Base-by-base conservation (phyloP, 371 early-diverging fungal genomes). In the Mortierella sp. region DNA sequence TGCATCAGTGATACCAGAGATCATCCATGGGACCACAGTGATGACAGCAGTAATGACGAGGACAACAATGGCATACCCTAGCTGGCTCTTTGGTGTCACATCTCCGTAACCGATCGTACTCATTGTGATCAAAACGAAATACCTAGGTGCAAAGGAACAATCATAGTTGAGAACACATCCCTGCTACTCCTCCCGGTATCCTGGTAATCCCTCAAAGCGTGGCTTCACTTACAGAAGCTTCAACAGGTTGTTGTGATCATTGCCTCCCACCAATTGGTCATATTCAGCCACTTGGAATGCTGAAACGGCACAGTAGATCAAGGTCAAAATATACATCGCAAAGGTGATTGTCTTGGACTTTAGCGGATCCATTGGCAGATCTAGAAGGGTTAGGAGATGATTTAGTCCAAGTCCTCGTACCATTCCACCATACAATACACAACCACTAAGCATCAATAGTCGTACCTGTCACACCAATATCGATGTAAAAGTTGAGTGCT, bases 51-150 rank as follows among this genome's bases (percentile, higher is more conserved):
- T 62, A 55, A 94, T 92, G 34, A 92, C 54, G n/a, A 87, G 17
- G 68, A 94, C 83, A 69, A 92, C 88, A 29, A 91, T 86, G 6
- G 88, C 48, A 48, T 88, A 80, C 25, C 92, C 91, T 0, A 83
- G 82, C 13, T 83, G 82, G 1, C 89, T 85, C 45, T 83, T 78
- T 2, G 92, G 87, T 0, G 91, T 88, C 22, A 94, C 83, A 63
- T 94, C 94, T 22, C 94, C 94, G 64, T 92, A 94, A 7, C 94
- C 94, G 24, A 94, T 90, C 0, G 94, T 94, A 14, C 91, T 86
- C 47, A 91, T 71, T 3, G 89, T 90, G 17, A 88, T 86, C 79
- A 90, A 79, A 13, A 85, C 85, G 55, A 87, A 83, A 65, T 90
- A 88, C 6, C 81, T 80, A 57, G 10, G 25, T 6, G 16, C 6